Percentiles rank a stretch among this genome's conserved stretches.
These are phyloP conservation scores for Arthrobotrys sphaeroides DNA, from an alignment of 2,329 filamentous ascomycete species.

Conservation along the genomic window DNA sequence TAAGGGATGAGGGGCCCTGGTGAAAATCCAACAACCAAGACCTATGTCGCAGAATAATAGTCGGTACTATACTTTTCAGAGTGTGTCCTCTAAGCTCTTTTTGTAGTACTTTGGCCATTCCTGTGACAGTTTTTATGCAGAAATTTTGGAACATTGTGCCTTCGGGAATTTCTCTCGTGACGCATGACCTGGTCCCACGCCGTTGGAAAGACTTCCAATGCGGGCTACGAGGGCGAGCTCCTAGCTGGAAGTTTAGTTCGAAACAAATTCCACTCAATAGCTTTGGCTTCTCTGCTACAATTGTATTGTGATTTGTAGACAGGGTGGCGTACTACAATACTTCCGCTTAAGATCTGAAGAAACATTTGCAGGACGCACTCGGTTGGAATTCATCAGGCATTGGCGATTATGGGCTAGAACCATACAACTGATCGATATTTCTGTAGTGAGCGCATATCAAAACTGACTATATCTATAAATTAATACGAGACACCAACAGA, in stretches of 20 bases:
- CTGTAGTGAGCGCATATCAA: not conserved
- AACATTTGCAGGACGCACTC: not conserved
- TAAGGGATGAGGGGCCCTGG: not conserved
- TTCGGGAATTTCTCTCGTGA: conserved; percentile 4
- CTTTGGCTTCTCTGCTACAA: not conserved
- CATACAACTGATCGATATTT: too few species aligned
- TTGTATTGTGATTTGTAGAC: not conserved
- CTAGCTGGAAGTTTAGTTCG: not conserved
- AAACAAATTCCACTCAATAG: not conserved
- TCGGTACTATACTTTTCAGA: not conserved
- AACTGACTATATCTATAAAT: not conserved
- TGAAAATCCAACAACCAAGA: conserved; percentile 5
- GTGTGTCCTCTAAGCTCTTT: not conserved
- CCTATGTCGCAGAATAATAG: not conserved
- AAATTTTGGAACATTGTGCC: not conserved
- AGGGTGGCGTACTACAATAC: not conserved
- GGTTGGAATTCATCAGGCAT: not conserved
- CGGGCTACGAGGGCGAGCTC: not conserved
- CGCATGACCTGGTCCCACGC: not conserved
- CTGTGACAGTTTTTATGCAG: not conserved
- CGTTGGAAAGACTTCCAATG: not conserved
- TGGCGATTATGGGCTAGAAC: too few species aligned
- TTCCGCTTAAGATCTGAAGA: not conserved
- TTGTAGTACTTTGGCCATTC: not conserved
- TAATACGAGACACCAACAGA: conserved; percentile 28